Conservation (phyloP, 192 early-diverging fungal species). For the Thoreauomyces humboldtii region DNA sequence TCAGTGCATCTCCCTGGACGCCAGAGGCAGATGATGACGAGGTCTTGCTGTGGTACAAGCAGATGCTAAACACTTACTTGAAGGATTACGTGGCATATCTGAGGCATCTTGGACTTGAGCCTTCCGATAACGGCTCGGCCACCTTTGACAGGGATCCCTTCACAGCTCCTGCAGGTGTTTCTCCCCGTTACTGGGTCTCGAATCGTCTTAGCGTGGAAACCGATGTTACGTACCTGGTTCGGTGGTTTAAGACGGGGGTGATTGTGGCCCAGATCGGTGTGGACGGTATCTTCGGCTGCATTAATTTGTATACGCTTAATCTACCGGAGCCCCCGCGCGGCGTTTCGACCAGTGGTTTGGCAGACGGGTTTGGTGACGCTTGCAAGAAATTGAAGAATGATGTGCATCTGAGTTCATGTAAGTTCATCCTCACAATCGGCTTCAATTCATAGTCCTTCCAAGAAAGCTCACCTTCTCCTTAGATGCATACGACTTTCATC, state of each 20-base stretch:
- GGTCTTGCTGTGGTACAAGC: conserved; percentile 32
- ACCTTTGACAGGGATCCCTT: no score
- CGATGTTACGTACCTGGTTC: conserved; percentile 34
- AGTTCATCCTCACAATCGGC: no score
- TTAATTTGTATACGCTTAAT: conserved; percentile 46
- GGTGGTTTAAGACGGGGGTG: conserved; percentile 19
- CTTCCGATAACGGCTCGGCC: background rate
- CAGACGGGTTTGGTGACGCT: conserved; percentile 27
- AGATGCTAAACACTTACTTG: conserved; percentile 32
- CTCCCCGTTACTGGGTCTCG: conserved; percentile 28
- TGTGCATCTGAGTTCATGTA: conserved; percentile 51
- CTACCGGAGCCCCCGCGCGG: conserved; percentile 13
- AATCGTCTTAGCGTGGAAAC: conserved; percentile 24
- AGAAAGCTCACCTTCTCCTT: background rate
- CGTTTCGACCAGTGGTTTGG: conserved; percentile 12
- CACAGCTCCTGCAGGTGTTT: background rate
- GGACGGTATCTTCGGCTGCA: conserved; percentile 38
- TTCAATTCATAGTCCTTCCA: no score
- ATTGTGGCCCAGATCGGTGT: conserved; percentile 49
- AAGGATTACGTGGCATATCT: conserved; percentile 40
- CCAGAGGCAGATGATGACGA: conserved; percentile 4
- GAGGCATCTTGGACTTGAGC: conserved; percentile 28
- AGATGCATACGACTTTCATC: conserved; percentile 56
- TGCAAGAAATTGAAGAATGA: conserved; percentile 29
- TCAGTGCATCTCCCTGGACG: background rate